Base-by-base conservation (phyloP, 306 rosid genomes). In the Rosa rugosa region DNA sequence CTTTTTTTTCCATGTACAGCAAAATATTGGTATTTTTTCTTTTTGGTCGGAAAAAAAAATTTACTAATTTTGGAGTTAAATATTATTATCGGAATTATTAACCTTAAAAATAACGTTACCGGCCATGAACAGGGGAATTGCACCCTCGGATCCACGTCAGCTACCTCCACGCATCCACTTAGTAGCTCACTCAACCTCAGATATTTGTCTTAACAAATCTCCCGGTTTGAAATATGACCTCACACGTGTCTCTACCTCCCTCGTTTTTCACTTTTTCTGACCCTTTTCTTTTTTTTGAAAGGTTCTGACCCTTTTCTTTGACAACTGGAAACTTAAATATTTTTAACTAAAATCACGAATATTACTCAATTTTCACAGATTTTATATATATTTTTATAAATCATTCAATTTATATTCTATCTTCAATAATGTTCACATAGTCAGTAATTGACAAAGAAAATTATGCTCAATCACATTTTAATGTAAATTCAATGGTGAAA, bases 221-320 rank as follows among this genome's bases (percentile, higher is more conserved):
- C 45, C 60, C 60, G 11, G 75, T 56, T 85, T 87, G 87, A 87
- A 90, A 76, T 79, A 84, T 80, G 88, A 86, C 65, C 86, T 89
- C 87, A 81, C 87, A 87, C 87, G 91, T 82, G 91, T 87, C 86
- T 4, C 45, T 45, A 73, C 76, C 77, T 70, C 81, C 51, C 50
- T 81, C 75, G 67, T 78, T 81, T 77, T 27, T 27, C 27, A 27
- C 27, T 27, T 27, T 27, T 82, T 81, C 81, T 31, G 23, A 78
- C 79, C 59, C 62, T 85, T 85, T 83, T 85, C 71, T 78, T 84
- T 40, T n/a, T n/a, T n/a, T n/a, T n/a, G n/a, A n/a, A n/a, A n/a
- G n/a, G n/a, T 82, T 81, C 81, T 31, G 23, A 78, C 79, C 59
- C 62, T 85, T 85, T 83, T 85, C 71, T 78, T 84, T 40, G 71